phyloP scores from a whole-genome alignment of 305 asterid species.

The Ajuga reptans region DNA sequence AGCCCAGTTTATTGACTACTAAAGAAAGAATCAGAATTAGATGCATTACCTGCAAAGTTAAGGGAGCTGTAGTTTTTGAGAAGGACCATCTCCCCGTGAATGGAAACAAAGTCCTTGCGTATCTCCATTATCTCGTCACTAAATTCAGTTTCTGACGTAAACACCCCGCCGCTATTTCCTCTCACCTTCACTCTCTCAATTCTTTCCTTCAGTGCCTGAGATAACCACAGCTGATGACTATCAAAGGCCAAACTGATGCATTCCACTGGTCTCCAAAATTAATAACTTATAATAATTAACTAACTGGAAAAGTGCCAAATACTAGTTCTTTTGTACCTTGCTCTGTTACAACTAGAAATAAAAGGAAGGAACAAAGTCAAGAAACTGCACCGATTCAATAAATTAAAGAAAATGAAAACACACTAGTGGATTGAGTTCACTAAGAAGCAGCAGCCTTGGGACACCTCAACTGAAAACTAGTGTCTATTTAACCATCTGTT shows the following conservation, averaged over 20 bases:
- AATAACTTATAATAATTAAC: neutral
- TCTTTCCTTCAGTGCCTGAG: conserved; percentile 73
- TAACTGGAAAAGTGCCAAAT: too few relatives aligned
- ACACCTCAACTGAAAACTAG: neutral
- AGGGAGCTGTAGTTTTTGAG: conserved; percentile 84
- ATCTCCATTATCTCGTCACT: conserved; percentile 74
- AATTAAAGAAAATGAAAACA: neutral
- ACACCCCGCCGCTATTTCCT: conserved; percentile 32
- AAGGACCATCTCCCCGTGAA: conserved; percentile 96
- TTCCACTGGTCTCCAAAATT: neutral
- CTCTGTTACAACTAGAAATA: neutral
- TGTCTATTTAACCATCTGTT: neutral
- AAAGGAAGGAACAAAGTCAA: neutral
- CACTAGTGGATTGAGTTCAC: neutral
- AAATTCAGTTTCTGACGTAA: conserved; percentile 54
- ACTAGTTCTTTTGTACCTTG: neutral
- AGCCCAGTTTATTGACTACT: neutral
- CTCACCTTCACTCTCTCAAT: conserved; percentile 59
- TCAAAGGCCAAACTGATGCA: neutral
- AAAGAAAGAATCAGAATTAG: neutral
- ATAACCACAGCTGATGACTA: conserved; percentile 12
- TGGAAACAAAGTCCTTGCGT: conserved; percentile 72
- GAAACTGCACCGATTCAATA: neutral
- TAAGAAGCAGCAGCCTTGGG: neutral
- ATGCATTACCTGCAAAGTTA: conserved; percentile 75